Evolutionary conservation across 345 rosid genomes (phyloP).

Genomic region (Reutealis trisperma): DNA sequence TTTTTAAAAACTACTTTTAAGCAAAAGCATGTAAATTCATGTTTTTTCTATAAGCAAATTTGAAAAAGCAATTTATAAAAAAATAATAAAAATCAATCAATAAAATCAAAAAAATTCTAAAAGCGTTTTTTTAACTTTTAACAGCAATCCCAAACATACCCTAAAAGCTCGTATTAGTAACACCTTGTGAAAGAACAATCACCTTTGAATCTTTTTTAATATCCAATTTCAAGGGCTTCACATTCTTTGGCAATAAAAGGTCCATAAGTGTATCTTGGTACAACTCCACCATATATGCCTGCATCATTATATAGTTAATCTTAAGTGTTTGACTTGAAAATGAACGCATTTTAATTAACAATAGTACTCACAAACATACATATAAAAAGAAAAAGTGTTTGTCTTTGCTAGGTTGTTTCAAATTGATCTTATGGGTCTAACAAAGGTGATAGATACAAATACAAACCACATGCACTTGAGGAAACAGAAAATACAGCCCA

Average conservation of each 20-base stretch:
- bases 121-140: too few species aligned
- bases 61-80: too few species aligned
- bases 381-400: not conserved
- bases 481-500: not conserved
- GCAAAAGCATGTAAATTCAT: too few species aligned
- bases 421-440: not conserved
- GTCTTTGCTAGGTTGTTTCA: not conserved
- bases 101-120: too few species aligned
- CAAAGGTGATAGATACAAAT: not conserved
- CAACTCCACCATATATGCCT: slow-evolving; percentile 95
- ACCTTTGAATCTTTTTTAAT: slow-evolving; percentile 97
- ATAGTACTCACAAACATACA: not conserved
- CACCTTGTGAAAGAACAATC: slow-evolving; percentile 3
- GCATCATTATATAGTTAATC: slow-evolving; percentile 20
- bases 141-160: too few species aligned
- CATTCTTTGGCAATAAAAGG: slow-evolving; percentile 71
- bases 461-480: not conserved
- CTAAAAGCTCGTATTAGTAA: not conserved
- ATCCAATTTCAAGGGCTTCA: slow-evolving; percentile 73
- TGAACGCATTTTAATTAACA: not conserved
- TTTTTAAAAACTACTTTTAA: too few species aligned
- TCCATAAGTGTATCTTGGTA: slow-evolving; percentile 94
- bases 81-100: too few species aligned
- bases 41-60: too few species aligned
- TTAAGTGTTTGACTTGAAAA: not conserved